Percentiles rank a stretch among this genome's conserved stretches.
These are phyloP conservation scores for Jasminum sambac DNA, from an alignment of 257 asterid species.

Conservation along the genomic window DNA sequence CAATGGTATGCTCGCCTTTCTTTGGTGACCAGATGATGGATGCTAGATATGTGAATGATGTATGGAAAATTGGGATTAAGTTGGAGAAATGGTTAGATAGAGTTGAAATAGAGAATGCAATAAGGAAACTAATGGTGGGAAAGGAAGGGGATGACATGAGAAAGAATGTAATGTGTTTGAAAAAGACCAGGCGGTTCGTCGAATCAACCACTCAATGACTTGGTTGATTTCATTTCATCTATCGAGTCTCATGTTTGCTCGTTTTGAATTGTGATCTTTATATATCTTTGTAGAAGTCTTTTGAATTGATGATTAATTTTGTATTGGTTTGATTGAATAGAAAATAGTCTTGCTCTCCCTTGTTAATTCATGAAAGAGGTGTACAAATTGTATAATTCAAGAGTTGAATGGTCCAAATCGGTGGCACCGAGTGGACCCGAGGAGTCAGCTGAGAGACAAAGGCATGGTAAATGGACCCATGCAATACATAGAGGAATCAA, in stretches of 20 bases:
- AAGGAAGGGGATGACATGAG: constrained; percentile 27
- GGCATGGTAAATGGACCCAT: too few species aligned
- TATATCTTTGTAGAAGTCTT: neutral
- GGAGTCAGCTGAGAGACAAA: too few species aligned
- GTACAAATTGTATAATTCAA: neutral
- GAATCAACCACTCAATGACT: constrained; percentile 22
- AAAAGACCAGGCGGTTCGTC: constrained; percentile 37
- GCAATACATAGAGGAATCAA: too few species aligned
- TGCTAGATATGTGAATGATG: neutral
- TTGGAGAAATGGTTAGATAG: too few species aligned
- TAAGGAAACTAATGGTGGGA: constrained; percentile 30
- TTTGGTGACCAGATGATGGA: too few species aligned
- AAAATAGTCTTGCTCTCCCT: neutral
- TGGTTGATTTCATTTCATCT: constrained; percentile 36
- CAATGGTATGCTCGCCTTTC: neutral
- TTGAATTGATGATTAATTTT: too few species aligned
- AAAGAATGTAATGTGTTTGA: constrained; percentile 20
- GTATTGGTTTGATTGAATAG: neutral
- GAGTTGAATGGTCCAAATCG: too few species aligned
- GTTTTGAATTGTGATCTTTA: neutral
- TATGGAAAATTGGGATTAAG: too few species aligned
- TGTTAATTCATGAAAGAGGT: neutral
- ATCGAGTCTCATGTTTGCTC: neutral
- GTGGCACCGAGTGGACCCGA: too few species aligned
- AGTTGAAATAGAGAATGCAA: too few species aligned